Evolutionary conservation across 139 green algal species (phyloP).

Genomic region (Haematococcus sp.): DNA sequence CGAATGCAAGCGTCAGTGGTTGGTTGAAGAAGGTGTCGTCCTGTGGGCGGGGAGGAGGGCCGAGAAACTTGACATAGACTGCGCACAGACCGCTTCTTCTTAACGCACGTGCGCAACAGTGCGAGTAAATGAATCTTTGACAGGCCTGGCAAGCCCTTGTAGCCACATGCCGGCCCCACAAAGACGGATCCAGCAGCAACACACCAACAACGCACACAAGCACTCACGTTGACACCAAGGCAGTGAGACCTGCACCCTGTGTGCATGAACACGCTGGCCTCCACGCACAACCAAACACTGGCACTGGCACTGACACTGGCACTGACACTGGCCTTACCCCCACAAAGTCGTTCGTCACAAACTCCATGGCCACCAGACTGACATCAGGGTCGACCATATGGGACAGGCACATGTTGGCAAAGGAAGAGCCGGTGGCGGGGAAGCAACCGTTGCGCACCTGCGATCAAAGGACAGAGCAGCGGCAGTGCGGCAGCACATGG

Average conservation of each 20-base stretch:
- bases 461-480: background rate
- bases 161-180: background rate
- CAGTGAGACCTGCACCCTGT: too few species aligned
- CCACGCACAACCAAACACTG: too few species aligned
- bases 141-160: too few species aligned
- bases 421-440: slow-evolving; percentile 25
- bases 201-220: too few species aligned
- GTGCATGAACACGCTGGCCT: too few species aligned
- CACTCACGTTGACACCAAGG: too few species aligned
- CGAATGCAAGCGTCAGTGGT: slow-evolving; percentile 6
- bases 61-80: too few species aligned
- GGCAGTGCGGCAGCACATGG: background rate
- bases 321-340: too few species aligned
- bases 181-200: background rate
- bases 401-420: slow-evolving; percentile 40
- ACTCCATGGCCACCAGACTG: slow-evolving; percentile 35
- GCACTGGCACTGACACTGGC: too few species aligned
- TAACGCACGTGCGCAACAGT: too few species aligned
- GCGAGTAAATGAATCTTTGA: too few species aligned
- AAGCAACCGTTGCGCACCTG: slow-evolving; percentile 39
- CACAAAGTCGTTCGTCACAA: slow-evolving; percentile 33
- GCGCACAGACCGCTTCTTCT: too few species aligned
- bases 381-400: slow-evolving; percentile 34
- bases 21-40: slow-evolving; percentile 12
- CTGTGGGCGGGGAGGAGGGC: slow-evolving; percentile 4